phyloP scores from a whole-genome alignment of 75 land plant species.

The Selaginella moellendorffii region DNA sequence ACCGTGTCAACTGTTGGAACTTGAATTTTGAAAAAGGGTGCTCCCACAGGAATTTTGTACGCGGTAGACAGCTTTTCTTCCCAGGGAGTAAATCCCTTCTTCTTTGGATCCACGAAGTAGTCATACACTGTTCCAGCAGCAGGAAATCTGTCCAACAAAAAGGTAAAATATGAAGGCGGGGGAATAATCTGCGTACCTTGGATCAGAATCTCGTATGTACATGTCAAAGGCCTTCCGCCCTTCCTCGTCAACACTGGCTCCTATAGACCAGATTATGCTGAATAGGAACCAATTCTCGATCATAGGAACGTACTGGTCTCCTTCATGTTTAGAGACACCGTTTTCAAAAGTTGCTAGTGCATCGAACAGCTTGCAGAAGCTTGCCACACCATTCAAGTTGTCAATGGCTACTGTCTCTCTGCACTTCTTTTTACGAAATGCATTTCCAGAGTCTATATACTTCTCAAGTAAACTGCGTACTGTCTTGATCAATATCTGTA shows the following conservation, averaged over 20 bases:
- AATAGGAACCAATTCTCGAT: conserved; percentile 26
- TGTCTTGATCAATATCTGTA: conserved; percentile 12
- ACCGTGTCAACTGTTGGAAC: conserved; percentile 28
- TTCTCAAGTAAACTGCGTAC: conserved; percentile 12
- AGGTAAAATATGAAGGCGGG: no score
- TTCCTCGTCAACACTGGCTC: conserved; percentile 26
- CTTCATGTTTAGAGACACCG: conserved; percentile 22
- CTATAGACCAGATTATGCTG: conserved; percentile 21
- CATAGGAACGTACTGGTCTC: conserved; percentile 14
- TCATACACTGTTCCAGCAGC: conserved; percentile 27
- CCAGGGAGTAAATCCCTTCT: conserved; percentile 19
- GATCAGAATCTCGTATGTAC: conserved; percentile 19
- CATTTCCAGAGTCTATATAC: conserved; percentile 18
- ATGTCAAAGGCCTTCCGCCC: conserved; percentile 22
- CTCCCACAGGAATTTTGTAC: conserved; percentile 22
- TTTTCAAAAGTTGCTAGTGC: conserved; percentile 16
- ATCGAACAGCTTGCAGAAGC: conserved; percentile 20
- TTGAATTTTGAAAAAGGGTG: conserved; percentile 25
- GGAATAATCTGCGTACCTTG: conserved; percentile 21
- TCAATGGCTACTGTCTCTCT: conserved; percentile 20
- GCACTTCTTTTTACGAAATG: conserved; percentile 15
- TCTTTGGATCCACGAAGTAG: conserved; percentile 22
- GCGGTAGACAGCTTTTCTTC: conserved; percentile 20
- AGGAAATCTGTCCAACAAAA: conserved; percentile 17
- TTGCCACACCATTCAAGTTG: conserved; percentile 15